Evolutionary conservation across 2,329 filamentous ascomycete species (phyloP), one percentile per base, ranked within the genome.

Genomic region (Emydomyces testavorans): DNA sequence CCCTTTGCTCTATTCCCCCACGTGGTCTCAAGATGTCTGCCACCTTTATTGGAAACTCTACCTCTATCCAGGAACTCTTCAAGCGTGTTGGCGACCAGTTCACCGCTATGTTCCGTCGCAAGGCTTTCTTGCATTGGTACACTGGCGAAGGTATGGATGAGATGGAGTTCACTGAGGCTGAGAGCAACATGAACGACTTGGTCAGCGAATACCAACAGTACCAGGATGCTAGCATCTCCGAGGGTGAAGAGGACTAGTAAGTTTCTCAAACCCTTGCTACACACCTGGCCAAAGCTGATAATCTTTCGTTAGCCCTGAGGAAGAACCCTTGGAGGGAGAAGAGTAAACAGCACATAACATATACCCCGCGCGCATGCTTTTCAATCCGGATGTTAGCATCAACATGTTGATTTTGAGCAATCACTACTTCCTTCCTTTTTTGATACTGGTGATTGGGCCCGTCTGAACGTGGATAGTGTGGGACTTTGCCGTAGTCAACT

Each of bases 61-160:
- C 92, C 62, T 93, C 90, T 58, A 98, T 98, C 74, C 92, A 98
- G 79, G 92, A 98, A 78, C 85, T 98, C 63, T 98, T 98, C 85
- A 96, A 98, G 87, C 90, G 92, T 81, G 78, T 98, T 62, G 92
- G 92, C 68, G 92, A 98, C 73, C 92, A 98, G 77, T 98, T 98
- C 82, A 89, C 84, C 75, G 92, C 89, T 69, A 98, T 98, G 92
- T 98, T 98, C 84, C 82, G 92, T 76, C 88, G 92, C 76, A 98
- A 96, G 85, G 92, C 92, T 82, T 98, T 98, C 88, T 86, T 98
- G 81, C 92, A 96, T 79, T 98, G 92, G 92, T 98, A 98, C 77
- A 98, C 92, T 81, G 89, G 89, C 67, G 92, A 98, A 80, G 92
- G 92, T 76, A 98, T 98, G 92, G 92, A 98, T 75, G 92, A 98